These are phyloP conservation scores for Hyaloscypha bicolor DNA, from an alignment of 495 filamentous ascomycete genomes.

Conservation along the genomic window DNA sequence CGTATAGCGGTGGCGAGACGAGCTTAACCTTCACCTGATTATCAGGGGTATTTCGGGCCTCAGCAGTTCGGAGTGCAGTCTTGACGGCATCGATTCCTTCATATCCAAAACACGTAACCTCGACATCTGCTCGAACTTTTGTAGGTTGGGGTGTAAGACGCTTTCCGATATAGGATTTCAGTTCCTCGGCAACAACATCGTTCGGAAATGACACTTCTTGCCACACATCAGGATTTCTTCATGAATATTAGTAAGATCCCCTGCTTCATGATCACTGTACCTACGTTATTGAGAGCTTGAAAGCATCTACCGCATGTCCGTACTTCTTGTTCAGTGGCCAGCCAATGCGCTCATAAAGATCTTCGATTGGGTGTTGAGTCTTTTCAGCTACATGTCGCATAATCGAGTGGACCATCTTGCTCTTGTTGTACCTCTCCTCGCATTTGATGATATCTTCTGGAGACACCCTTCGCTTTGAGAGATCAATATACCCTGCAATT, in stretches of 20 bases:
- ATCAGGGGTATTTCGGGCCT: conserved; percentile 84
- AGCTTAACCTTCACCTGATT: conserved; percentile 96
- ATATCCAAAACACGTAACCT: conserved; percentile 97
- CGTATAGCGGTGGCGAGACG: conserved; percentile 93
- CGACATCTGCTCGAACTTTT: conserved; percentile 96
- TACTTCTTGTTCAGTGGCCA: conserved; percentile 99
- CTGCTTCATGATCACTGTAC: conserved; percentile 27
- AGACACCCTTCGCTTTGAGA: conserved; percentile 95
- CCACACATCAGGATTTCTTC: conserved; percentile 94
- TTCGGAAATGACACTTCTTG: conserved; percentile 86
- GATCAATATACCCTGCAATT: conserved; percentile 85
- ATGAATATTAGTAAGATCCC: conserved; percentile 20
- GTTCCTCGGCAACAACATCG: conserved; percentile 81
- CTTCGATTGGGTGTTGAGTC: conserved; percentile 88
- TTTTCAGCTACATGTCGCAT: conserved; percentile 98
- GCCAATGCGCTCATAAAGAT: conserved; percentile 88
- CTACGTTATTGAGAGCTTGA: conserved; percentile 98
- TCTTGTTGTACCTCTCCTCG: conserved; percentile 99
- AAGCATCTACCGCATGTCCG: conserved; percentile 94
- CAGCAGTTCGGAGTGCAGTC: conserved; percentile 79
- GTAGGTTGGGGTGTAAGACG: conserved; percentile 95
- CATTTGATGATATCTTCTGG: conserved; percentile 97
- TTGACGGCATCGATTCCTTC: conserved; percentile 99
- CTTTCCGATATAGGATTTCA: conserved; percentile 92
- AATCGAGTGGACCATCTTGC: conserved; percentile 98